A percentile compares a stretch with the other conserved stretches of the same genome.
phyloP scores from a whole-genome alignment of 371 early-diverging fungal species.

The Synchytrium microbalum region DNA sequence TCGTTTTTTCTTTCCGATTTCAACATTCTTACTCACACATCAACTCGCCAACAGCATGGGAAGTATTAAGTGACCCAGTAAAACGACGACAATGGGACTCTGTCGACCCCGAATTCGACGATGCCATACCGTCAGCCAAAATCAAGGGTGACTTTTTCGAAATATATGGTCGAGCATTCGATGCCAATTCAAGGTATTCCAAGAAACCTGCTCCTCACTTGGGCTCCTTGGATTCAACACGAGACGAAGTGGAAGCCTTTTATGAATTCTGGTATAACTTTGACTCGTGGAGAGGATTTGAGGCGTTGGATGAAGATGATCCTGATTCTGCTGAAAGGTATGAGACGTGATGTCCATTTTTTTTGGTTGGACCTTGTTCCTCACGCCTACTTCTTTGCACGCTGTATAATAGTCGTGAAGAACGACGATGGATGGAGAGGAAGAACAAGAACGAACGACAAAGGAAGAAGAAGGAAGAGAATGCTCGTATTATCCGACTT shows the following conservation, averaged over 20 bases:
- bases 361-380: neutral
- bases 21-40: too few relatives aligned
- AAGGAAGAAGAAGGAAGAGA: slow-evolving; percentile 94
- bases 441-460: slow-evolving; percentile 92
- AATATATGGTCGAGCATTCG: slow-evolving; percentile 80
- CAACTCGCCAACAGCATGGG: slow-evolving; percentile 73
- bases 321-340: slow-evolving; percentile 66
- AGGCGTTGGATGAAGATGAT: slow-evolving; percentile 95
- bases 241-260: slow-evolving; percentile 85
- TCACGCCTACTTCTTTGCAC: neutral
- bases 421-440: slow-evolving; percentile 88
- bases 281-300: slow-evolving; percentile 97
- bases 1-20: neutral
- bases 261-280: slow-evolving; percentile 89
- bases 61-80: slow-evolving; percentile 84
- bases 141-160: slow-evolving; percentile 81
- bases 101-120: slow-evolving; percentile 70
- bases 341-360: neutral
- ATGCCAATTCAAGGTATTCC: slow-evolving; percentile 60
- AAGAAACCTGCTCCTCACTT: slow-evolving; percentile 76
- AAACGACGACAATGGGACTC: slow-evolving; percentile 96
- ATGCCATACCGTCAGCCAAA: slow-evolving; percentile 59
- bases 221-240: slow-evolving; percentile 62
- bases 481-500: slow-evolving; percentile 57
- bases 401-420: slow-evolving; percentile 66